Evolutionary conservation across 148 eudicot genomes (phyloP).

Genomic region (Fallopia convolvulus): DNA sequence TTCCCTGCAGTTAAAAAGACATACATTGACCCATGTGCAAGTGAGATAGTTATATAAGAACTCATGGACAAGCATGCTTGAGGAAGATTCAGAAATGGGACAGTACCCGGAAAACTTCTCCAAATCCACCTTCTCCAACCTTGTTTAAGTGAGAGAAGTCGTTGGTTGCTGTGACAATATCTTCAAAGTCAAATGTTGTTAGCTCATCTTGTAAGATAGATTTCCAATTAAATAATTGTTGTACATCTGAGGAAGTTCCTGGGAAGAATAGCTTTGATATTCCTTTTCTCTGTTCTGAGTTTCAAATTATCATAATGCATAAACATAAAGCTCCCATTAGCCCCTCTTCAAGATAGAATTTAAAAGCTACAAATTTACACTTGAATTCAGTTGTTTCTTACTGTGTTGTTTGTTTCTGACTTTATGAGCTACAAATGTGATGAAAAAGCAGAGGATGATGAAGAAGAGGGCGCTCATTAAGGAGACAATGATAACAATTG

Average conservation of each 20-base stretch:
- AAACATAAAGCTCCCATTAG: too few relatives aligned
- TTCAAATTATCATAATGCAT: neutral
- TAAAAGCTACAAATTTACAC: too few relatives aligned
- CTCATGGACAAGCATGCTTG: too few relatives aligned
- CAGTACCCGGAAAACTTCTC: conserved; percentile 29
- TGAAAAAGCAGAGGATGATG: neutral
- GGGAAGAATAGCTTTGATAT: neutral
- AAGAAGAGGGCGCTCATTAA: neutral
- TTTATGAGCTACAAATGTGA: neutral
- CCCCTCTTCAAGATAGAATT: too few relatives aligned
- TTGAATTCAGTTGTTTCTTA: neutral
- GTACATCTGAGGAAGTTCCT: neutral
- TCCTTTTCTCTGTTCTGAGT: conserved; percentile 8
- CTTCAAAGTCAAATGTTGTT: conserved; percentile 20
- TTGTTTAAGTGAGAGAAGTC: conserved; percentile 20
- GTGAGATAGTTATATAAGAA: too few relatives aligned
- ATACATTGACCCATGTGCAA: neutral
- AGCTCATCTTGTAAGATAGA: neutral
- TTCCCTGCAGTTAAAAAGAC: conserved; percentile 25
- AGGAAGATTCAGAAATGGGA: neutral
- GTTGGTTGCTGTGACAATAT: conserved; percentile 24
- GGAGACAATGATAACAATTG: neutral
- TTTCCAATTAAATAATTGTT: neutral
- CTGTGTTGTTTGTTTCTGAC: neutral
- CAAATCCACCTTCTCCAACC: conserved; percentile 38